Conservation (phyloP, 2,329 filamentous ascomycete species). For the Furcasterigmium sp. region DNA sequence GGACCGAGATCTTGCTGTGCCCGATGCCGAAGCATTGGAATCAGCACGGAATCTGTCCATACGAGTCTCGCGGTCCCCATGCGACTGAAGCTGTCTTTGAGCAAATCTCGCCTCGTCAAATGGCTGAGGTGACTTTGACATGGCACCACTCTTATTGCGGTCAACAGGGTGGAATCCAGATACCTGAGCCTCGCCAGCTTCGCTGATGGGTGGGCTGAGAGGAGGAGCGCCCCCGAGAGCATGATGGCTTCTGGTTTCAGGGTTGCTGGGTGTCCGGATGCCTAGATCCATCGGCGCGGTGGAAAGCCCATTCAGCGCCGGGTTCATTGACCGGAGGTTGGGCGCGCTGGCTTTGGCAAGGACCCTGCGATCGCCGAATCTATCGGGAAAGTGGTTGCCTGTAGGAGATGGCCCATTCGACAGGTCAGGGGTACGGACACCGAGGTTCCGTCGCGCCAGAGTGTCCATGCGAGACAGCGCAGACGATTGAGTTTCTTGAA, state of each 20-base stretch:
- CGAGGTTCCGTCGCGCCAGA: conserved; percentile 54
- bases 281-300: conserved; percentile 22
- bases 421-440: conserved; percentile 46
- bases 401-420: conserved; percentile 41
- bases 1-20: conserved; percentile 28
- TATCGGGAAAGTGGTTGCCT: conserved; percentile 36
- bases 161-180: conserved; percentile 71
- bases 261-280: conserved; percentile 9
- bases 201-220: conserved; percentile 57
- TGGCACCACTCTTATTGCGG: conserved; percentile 73
- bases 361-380: conserved; percentile 37
- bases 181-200: conserved; percentile 60
- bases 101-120: conserved; percentile 85
- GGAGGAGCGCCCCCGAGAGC: conserved; percentile 25
- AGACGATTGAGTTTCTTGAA: conserved; percentile 74
- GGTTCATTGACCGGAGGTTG: conserved; percentile 58
- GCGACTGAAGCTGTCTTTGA: conserved; percentile 75
- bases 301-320: conserved; percentile 33
- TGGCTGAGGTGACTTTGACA: conserved; percentile 65
- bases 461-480: conserved; percentile 76
- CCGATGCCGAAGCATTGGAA: conserved; percentile 34
- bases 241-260: conserved; percentile 19
- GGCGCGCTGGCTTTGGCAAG: conserved; percentile 60
- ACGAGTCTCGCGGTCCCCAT: conserved; percentile 65
- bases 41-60: conserved; percentile 39